Conservation (phyloP, 1,284 basidiomycete genomes). For the Fistulina hepatica region DNA sequence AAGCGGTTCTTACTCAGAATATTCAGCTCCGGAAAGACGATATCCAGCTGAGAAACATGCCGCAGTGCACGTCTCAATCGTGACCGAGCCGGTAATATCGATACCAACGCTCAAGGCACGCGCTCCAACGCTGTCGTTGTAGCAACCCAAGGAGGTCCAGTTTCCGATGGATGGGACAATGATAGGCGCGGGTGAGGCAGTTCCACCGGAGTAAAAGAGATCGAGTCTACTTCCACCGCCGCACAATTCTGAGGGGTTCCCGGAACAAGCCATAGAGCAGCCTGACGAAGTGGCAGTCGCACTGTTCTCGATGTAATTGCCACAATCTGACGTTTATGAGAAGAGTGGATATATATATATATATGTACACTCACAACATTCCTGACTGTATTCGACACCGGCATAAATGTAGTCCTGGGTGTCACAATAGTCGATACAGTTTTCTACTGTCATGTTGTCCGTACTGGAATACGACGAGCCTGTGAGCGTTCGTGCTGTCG, state of each 20-base stretch:
- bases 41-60: slow-evolving; percentile 54
- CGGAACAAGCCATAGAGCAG: slow-evolving; percentile 54
- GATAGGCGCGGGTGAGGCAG: slow-evolving; percentile 40
- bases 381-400: slow-evolving; percentile 40
- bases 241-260: slow-evolving; percentile 46
- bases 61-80: slow-evolving; percentile 48
- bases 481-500: slow-evolving; percentile 36
- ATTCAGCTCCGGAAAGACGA: slow-evolving; percentile 45
- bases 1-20: too few relatives aligned
- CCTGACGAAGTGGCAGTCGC: slow-evolving; percentile 36
- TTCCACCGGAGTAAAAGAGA: slow-evolving; percentile 49
- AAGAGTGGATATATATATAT: slow-evolving; percentile 3
- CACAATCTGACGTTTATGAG: slow-evolving; percentile 39
- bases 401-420: slow-evolving; percentile 42
- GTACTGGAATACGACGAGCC: slow-evolving; percentile 34
- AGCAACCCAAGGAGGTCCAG: slow-evolving; percentile 58
- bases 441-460: slow-evolving; percentile 51
- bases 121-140: slow-evolving; percentile 32
- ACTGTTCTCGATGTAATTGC: slow-evolving; percentile 39
- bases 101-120: slow-evolving; percentile 17
- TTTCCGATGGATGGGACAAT: slow-evolving; percentile 41
- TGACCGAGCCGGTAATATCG: slow-evolving; percentile 33
- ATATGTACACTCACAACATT: slow-evolving; percentile 11
- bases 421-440: slow-evolving; percentile 52
- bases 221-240: slow-evolving; percentile 51